These are phyloP conservation scores for Colletotrichum euphorbiae DNA, from an alignment of 2,329 filamentous ascomycete genomes.

Conservation along the genomic window DNA sequence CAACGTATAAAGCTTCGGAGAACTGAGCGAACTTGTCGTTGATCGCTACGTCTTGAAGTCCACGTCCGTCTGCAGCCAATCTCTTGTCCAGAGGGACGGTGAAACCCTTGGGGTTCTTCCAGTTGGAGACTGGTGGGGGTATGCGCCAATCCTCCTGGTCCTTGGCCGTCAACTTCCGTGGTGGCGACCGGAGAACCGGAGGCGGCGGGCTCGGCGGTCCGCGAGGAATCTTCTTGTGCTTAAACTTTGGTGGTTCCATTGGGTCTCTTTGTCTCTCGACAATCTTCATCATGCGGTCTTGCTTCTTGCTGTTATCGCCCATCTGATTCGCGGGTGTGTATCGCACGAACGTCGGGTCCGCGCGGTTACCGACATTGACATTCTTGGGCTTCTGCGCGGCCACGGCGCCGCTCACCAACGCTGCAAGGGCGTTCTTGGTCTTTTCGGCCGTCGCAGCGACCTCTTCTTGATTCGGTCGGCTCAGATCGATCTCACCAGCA, in stretches of 20 bases:
- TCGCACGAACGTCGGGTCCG: conserved; percentile 91
- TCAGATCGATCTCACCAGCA: conserved; percentile 89
- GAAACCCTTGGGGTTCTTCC: conserved; percentile 99
- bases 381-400: conserved; percentile 97
- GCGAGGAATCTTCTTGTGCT: conserved; percentile 97
- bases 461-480: conserved; percentile 85
- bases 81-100: conserved; percentile 96
- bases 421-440: conserved; percentile 87
- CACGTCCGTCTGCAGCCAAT: conserved; percentile 90
- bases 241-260: conserved; percentile 98
- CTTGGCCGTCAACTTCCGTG: conserved; percentile 93
- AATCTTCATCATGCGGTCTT: conserved; percentile 98
- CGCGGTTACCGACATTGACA: conserved; percentile 81
- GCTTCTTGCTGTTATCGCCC: conserved; percentile 87
- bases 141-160: conserved; percentile 98
- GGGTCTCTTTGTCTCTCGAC: conserved; percentile 93
- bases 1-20: conserved; percentile 92
- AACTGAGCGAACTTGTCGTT: conserved; percentile 99
- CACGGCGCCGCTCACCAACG: conserved; percentile 85
- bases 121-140: conserved; percentile 89
- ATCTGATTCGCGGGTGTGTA: conserved; percentile 98
- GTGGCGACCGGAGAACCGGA: conserved; percentile 94
- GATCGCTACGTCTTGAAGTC: conserved; percentile 92
- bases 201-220: conserved; percentile 93
- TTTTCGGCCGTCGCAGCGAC: conserved; percentile 86